A percentile compares a stretch with the other conserved stretches of the same genome.
These are phyloP conservation scores for Rhynchospora pubera DNA, from an alignment of 176 grass and related monocot species.

Conservation along the genomic window DNA sequence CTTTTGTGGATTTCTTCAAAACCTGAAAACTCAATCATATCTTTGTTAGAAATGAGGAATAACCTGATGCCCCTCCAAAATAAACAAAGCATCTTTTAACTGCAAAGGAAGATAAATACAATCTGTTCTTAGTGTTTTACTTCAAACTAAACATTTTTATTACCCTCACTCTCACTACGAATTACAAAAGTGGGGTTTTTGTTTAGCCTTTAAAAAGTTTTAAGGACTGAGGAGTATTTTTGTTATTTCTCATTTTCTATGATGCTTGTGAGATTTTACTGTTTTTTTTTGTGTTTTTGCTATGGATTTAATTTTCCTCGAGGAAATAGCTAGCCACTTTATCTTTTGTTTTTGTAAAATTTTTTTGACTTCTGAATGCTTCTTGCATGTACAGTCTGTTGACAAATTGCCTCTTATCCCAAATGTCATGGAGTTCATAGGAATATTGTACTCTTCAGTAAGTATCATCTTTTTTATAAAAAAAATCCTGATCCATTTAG, in stretches of 20 bases:
- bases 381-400: constrained; percentile 38
- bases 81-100: not conserved
- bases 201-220: not conserved
- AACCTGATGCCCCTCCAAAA: not conserved
- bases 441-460: constrained; percentile 77
- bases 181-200: not conserved
- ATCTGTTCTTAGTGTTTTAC: not conserved
- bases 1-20: not conserved
- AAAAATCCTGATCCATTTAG: not conserved
- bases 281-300: no score
- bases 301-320: not conserved
- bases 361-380: not conserved
- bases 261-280: not conserved
- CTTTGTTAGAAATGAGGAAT: not conserved
- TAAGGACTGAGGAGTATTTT: not conserved
- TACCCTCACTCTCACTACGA: not conserved
- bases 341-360: not conserved
- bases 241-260: not conserved
- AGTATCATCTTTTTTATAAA: constrained; percentile 10
- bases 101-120: not conserved
- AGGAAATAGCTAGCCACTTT: not conserved
- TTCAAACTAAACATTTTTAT: not conserved
- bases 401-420: constrained; percentile 81
- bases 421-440: constrained; percentile 52
- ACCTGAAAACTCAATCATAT: not conserved